phyloP scores from a whole-genome alignment of 805 yeast genomes.

The Starmera amethionina region DNA sequence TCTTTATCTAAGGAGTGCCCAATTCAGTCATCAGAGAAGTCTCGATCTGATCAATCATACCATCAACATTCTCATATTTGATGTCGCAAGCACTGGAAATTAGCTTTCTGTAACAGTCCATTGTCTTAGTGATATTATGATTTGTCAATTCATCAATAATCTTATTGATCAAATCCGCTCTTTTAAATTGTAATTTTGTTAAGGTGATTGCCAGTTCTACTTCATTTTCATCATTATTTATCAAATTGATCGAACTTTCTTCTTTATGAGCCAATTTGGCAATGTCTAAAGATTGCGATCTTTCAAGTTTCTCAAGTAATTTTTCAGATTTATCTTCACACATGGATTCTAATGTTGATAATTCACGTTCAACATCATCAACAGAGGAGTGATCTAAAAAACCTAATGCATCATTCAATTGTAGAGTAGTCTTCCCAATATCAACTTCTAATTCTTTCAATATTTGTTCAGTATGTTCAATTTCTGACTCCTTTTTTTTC shows the following conservation, averaged over 20 bases:
- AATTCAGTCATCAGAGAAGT: slow-evolving; percentile 22
- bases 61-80: slow-evolving; percentile 69
- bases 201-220: slow-evolving; percentile 29
- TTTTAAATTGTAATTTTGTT: slow-evolving; percentile 41
- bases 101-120: slow-evolving; percentile 71
- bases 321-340: slow-evolving; percentile 21
- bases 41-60: slow-evolving; percentile 72
- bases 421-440: slow-evolving; percentile 24
- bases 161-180: slow-evolving; percentile 34
- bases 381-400: slow-evolving; percentile 6
- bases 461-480: slow-evolving; percentile 35
- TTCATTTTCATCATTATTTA: slow-evolving; percentile 8
- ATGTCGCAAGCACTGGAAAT: slow-evolving; percentile 72
- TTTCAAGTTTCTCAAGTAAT: slow-evolving; percentile 40
- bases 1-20: background rate
- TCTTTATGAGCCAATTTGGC: slow-evolving; percentile 51
- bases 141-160: slow-evolving; percentile 42
- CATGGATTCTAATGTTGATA: slow-evolving; percentile 9
- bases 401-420: slow-evolving; percentile 14
- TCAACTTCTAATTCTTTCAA: slow-evolving; percentile 31
- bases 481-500: slow-evolving; percentile 43
- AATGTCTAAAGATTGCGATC: slow-evolving; percentile 52
- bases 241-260: slow-evolving; percentile 24
- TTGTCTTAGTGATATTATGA: slow-evolving; percentile 39
- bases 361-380: slow-evolving; percentile 9